phyloP scores from a whole-genome alignment of 2,329 filamentous ascomycete species.

The Venturia pyrina region DNA sequence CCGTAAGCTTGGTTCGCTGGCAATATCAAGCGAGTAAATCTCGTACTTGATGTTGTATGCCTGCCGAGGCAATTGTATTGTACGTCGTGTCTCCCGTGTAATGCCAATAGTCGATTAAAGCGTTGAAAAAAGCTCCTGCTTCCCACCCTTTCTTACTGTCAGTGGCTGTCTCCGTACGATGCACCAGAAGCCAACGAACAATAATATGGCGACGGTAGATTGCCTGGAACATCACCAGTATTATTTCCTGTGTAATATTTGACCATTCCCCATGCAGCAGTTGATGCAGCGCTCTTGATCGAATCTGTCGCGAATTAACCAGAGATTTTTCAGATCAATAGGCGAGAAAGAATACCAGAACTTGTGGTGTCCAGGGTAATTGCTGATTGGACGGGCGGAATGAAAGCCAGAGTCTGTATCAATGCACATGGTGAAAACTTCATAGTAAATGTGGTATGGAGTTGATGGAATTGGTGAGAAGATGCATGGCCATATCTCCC shows the following conservation, averaged over 20 bases:
- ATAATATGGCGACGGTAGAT: constrained; percentile 38
- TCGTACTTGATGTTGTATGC: constrained; percentile 31
- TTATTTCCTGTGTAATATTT: constrained; percentile 47
- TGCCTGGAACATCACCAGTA: constrained; percentile 33
- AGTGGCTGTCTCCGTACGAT: constrained; percentile 28
- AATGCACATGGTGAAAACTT: background rate
- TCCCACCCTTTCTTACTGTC: constrained; percentile 24
- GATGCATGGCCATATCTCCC: background rate
- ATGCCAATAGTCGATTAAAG: constrained; percentile 33
- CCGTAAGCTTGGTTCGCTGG: background rate
- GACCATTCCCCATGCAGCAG: constrained; percentile 51
- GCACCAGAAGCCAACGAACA: constrained; percentile 51
- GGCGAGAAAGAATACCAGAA: background rate
- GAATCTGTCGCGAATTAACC: constrained; percentile 38
- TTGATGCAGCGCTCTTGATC: constrained; percentile 51
- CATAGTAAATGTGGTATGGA: background rate
- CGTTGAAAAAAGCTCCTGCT: constrained; percentile 30
- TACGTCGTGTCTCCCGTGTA: constrained; percentile 33
- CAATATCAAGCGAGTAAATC: too few relatives aligned
- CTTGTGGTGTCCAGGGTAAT: constrained; percentile 9
- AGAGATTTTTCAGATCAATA: background rate
- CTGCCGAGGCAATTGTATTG: constrained; percentile 30
- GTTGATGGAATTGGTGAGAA: background rate
- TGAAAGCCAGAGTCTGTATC: background rate
- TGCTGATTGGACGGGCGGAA: constrained; percentile 6